Evolutionary conservation across 2,329 filamentous ascomycete species (phyloP).

Genomic region (Macrophomina pseudophaseolina): DNA sequence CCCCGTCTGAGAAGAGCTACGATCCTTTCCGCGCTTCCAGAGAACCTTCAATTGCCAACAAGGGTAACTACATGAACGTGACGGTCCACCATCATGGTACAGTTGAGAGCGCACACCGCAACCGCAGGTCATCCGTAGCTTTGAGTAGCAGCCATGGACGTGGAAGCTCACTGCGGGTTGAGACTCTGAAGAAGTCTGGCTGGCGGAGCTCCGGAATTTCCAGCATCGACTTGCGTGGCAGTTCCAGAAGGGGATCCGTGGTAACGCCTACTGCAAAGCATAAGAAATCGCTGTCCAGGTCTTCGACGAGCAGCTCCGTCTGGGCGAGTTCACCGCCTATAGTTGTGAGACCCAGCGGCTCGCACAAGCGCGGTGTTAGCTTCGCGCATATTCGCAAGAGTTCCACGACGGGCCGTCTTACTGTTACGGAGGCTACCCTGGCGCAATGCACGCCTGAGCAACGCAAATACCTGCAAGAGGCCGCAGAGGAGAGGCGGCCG

Average conservation of each 20-base stretch:
- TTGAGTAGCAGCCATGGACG: conserved; percentile 39
- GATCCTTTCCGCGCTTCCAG: conserved; percentile 81
- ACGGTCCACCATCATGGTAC: conserved; percentile 65
- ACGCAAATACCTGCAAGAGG: conserved; percentile 35
- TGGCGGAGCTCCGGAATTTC: conserved; percentile 39
- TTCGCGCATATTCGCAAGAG: conserved; percentile 62
- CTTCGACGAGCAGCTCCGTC: conserved; percentile 52
- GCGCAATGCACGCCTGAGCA: conserved; percentile 40
- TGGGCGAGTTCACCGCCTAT: conserved; percentile 56
- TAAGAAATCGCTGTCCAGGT: conserved; percentile 40
- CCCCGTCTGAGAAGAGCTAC: conserved; percentile 68
- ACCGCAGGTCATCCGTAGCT: conserved; percentile 11
- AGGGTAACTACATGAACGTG: conserved; percentile 59
- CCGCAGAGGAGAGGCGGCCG: conserved; percentile 37
- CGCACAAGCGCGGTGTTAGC: conserved; percentile 65
- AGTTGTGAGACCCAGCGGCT: conserved; percentile 55
- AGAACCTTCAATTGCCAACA: conserved; percentile 36
- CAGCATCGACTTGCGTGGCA: conserved; percentile 37
- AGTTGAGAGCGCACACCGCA: conserved; percentile 31
- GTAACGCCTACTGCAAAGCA: conserved; percentile 25
- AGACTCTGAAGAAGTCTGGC: conserved; percentile 44
- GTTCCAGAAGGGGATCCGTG: conserved; percentile 35
- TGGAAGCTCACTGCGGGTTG: conserved; percentile 49
- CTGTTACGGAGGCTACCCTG: conserved; percentile 30
- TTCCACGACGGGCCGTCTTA: conserved; percentile 49